These are phyloP conservation scores for Histomonas meleagridis DNA, from an alignment of 208 protist genomes.

Conservation along the genomic window DNA sequence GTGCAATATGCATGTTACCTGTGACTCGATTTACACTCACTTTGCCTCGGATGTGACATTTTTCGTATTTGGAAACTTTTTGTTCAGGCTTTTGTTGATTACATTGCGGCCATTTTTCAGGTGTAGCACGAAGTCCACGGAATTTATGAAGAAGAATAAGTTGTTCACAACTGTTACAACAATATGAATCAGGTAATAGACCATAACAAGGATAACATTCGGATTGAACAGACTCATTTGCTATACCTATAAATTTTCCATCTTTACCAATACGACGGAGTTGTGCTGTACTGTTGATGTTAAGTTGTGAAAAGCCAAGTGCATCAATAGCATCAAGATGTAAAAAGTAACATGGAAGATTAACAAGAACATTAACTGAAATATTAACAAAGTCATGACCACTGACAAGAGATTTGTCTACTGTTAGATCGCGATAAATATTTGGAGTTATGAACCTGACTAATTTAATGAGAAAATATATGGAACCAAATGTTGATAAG, in stretches of 20 bases:
- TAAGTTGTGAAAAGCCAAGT: neutral
- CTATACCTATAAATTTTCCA: neutral
- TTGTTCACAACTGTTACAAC: constrained; percentile 27
- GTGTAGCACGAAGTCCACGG: neutral
- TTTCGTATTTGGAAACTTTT: neutral
- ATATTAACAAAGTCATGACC: neutral
- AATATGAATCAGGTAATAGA: neutral
- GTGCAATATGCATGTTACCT: constrained; percentile 19
- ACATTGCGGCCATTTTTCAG: neutral
- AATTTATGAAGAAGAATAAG: neutral
- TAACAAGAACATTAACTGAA: neutral
- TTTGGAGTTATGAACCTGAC: neutral
- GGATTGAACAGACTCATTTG: neutral
- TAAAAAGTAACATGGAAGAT: constrained; percentile 12
- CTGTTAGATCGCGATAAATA: neutral
- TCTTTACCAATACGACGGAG: neutral
- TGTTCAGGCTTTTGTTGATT: neutral
- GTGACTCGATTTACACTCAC: neutral
- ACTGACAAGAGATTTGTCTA: neutral
- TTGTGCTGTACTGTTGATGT: constrained; percentile 13
- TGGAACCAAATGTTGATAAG: neutral
- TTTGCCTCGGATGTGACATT: neutral
- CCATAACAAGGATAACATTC: constrained; percentile 3
- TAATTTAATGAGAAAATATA: neutral
- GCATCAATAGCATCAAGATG: constrained; percentile 7